Percentiles rank a stretch among this genome's conserved stretches.
These are phyloP conservation scores for Poronia punctata DNA, from an alignment of 495 filamentous ascomycete genomes.

Conservation along the genomic window DNA sequence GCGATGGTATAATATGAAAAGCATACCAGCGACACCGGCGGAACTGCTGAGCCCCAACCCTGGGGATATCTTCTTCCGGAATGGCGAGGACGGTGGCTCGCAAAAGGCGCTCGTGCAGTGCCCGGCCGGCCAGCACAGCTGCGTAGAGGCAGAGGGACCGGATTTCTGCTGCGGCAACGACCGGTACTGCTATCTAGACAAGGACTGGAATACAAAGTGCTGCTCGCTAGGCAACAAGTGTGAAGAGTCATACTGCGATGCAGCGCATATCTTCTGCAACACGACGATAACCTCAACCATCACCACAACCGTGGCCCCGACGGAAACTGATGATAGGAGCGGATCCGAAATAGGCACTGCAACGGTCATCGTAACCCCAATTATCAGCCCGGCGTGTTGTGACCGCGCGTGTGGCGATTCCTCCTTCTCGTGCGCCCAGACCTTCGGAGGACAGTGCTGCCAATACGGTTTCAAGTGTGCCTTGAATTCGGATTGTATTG, in stretches of 20 bases:
- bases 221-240: constrained; percentile 33
- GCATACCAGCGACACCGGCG: no score
- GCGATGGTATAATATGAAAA: no score
- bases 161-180: constrained; percentile 20
- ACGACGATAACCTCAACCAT: constrained; percentile 16
- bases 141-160: constrained; percentile 13
- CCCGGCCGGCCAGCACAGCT: constrained; percentile 8
- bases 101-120: no score
- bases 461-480: constrained; percentile 29
- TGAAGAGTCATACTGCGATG: constrained; percentile 23
- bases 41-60: no score
- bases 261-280: constrained; percentile 15
- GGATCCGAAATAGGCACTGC: no score
- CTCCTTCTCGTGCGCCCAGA: constrained; percentile 33
- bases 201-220: constrained; percentile 19
- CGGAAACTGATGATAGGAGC: no score
- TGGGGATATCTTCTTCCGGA: no score
- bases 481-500: constrained; percentile 17
- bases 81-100: no score
- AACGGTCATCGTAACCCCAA: constrained; percentile 9
- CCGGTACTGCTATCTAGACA: constrained; percentile 22
- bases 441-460: constrained; percentile 41
- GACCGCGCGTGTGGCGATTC: constrained; percentile 28
- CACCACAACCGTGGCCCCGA: constrained; percentile 13
- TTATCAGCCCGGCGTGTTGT: constrained; percentile 29